Conservation (phyloP, 2,329 filamentous ascomycete genomes). For the Paraconiothyrium sp. region DNA sequence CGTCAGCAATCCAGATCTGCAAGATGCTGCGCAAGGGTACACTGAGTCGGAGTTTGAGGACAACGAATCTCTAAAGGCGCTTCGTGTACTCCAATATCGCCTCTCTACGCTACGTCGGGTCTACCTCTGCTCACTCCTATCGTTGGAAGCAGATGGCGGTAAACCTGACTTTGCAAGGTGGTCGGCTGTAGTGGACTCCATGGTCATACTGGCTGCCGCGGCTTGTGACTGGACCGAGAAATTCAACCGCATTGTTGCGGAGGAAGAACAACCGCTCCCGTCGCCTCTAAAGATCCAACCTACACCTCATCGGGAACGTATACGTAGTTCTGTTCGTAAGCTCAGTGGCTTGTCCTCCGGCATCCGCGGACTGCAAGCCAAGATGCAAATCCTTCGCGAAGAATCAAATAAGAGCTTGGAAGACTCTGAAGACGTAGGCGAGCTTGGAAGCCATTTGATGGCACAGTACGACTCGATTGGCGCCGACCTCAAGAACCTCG, state of each 20-base stretch:
- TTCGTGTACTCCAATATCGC: conserved; percentile 72
- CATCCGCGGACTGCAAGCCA: conserved; percentile 91
- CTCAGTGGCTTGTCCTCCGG: conserved; percentile 88
- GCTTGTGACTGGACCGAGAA: conserved; percentile 71
- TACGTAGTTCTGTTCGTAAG: conserved; percentile 87
- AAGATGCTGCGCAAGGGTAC: conserved; percentile 62
- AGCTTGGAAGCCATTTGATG: conserved; percentile 82
- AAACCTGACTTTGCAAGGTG: conserved; percentile 80
- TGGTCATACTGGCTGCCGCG: conserved; percentile 70
- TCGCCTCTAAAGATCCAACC: conserved; percentile 66
- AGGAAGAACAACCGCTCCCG: conserved; percentile 73
- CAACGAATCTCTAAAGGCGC: conserved; percentile 77
- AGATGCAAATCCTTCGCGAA: conserved; percentile 89
- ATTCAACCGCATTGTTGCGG: conserved; percentile 74
- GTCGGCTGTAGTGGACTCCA: conserved; percentile 78
- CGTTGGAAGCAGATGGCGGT: conserved; percentile 83
- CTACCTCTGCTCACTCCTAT: conserved; percentile 86
- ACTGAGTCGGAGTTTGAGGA: conserved; percentile 77
- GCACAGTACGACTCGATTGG: conserved; percentile 95
- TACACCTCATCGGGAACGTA: conserved; percentile 81
- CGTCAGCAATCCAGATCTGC: conserved; percentile 57
- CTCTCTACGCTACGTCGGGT: conserved; percentile 84
- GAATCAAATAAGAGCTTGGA: conserved; percentile 85
- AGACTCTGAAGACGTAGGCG: conserved; percentile 71
- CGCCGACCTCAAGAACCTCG: conserved; percentile 74